Conservation (phyloP, 176 grass and related monocot genomes). For the Avena insularis region DNA sequence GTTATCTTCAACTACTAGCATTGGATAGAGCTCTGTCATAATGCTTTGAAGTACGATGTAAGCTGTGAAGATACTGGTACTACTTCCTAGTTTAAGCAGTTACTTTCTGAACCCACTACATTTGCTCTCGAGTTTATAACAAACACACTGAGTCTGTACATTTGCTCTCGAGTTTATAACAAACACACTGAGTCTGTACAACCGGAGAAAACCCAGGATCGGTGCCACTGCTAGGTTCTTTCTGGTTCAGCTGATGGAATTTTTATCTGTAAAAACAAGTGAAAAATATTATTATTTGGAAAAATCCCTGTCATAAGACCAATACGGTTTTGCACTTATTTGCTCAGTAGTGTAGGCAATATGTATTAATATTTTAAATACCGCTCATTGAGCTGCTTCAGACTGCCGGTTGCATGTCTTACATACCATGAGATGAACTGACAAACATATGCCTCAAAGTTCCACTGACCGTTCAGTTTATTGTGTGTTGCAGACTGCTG, state of each 20-base stretch:
- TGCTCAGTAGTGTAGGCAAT: background rate
- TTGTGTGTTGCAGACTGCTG: background rate
- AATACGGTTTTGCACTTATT: background rate
- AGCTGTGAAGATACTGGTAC: slow-evolving; percentile 17
- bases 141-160: background rate
- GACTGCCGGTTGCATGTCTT: background rate
- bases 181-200: background rate
- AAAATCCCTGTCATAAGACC: background rate
- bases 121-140: slow-evolving; percentile 2
- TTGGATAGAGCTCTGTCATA: background rate
- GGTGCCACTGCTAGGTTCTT: slow-evolving; percentile 10
- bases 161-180: slow-evolving; percentile 2
- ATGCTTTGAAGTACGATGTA: slow-evolving; percentile 14
- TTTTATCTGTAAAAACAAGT: background rate
- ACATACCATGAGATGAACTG: background rate
- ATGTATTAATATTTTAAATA: background rate
- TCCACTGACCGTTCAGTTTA: background rate
- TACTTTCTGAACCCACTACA: slow-evolving; percentile 18
- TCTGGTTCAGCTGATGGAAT: slow-evolving; percentile 16
- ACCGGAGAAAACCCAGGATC: slow-evolving; percentile 13
- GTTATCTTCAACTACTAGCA: background rate
- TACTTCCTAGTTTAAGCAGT: slow-evolving; percentile 32
- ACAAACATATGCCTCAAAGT: slow-evolving; percentile 9
- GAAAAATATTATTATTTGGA: background rate
- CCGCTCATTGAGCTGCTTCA: background rate